These are phyloP conservation scores for Luvunga scandens DNA, from an alignment of 345 rosid genomes.

Conservation along the genomic window DNA sequence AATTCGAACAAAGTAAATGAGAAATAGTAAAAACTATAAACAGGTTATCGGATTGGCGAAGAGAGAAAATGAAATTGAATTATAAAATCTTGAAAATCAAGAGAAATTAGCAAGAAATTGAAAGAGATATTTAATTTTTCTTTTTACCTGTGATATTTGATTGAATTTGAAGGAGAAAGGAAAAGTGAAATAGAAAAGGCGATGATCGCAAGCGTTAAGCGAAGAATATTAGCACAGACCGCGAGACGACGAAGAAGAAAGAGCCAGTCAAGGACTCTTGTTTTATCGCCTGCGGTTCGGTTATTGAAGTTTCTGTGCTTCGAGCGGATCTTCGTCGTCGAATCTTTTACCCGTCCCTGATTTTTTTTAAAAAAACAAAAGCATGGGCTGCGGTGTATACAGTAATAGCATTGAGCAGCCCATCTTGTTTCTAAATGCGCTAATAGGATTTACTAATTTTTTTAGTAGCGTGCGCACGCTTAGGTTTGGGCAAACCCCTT, in stretches of 20 bases:
- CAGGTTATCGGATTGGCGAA: neutral
- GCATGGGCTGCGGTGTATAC: neutral
- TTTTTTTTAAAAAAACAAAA: neutral
- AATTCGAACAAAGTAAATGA: neutral
- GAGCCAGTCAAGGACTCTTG: neutral
- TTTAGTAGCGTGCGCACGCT: no score
- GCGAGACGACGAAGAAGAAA: neutral
- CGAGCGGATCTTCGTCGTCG: neutral
- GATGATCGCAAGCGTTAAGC: neutral
- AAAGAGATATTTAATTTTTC: neutral
- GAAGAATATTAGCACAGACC: neutral
- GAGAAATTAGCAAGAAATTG: neutral
- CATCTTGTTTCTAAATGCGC: no score
- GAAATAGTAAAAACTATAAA: neutral
- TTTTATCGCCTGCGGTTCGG: neutral
- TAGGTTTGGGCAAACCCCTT: no score
- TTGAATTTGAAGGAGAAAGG: neutral
- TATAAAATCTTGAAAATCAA: neutral
- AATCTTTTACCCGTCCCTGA: no score
- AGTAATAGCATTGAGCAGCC: no score
- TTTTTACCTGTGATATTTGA: neutral
- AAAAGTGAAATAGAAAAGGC: neutral
- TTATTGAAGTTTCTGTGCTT: neutral
- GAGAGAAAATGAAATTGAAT: neutral
- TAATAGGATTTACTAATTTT: no score